Conservation (phyloP, 2,329 filamentous ascomycete genomes). For the Ophiostoma ips region DNA sequence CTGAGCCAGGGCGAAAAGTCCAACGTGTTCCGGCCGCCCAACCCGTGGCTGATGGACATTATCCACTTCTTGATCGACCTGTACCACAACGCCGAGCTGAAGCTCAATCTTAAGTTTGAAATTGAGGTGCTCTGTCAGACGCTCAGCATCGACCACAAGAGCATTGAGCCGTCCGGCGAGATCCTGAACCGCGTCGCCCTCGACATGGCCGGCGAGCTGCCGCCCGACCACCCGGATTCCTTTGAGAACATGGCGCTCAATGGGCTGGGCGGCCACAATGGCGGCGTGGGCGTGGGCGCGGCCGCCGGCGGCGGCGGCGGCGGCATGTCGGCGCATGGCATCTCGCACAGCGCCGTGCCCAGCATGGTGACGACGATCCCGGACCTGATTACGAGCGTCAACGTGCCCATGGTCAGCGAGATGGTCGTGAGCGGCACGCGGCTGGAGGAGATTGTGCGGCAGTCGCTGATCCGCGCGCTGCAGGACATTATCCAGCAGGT, state of each 20-base stretch:
- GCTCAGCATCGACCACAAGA: conserved; percentile 80
- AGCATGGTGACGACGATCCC: conserved; percentile 67
- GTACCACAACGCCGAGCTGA: conserved; percentile 84
- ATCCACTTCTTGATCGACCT: conserved; percentile 81
- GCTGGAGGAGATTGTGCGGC: conserved; percentile 64
- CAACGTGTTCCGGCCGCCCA: conserved; percentile 82
- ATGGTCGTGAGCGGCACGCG: conserved; percentile 60
- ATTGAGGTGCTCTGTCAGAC: conserved; percentile 96
- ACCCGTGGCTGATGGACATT: conserved; percentile 97
- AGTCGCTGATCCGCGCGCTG: conserved; percentile 76
- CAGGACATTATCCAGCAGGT: conserved; percentile 96
- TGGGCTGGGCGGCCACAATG: too few species aligned
- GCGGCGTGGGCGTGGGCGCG: conserved; percentile 49
- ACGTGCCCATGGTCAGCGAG: conserved; percentile 68
- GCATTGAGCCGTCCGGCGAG: conserved; percentile 72
- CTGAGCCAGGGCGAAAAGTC: conserved; percentile 73
- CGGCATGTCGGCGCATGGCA: conserved; percentile 31
- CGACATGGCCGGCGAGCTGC: conserved; percentile 46
- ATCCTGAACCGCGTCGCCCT: conserved; percentile 62
- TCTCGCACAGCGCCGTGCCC: conserved; percentile 38
- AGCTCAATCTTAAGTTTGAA: conserved; percentile 95
- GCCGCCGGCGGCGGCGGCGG: conserved; percentile 72
- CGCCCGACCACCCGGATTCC: conserved; percentile 57
- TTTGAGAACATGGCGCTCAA: conserved; percentile 77
- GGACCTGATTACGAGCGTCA: conserved; percentile 65